Evolutionary conservation across 2,329 filamentous ascomycete genomes (phyloP), one percentile per base, ranked within the genome.

Genomic region (Trichoderma atrobrunneum): DNA sequence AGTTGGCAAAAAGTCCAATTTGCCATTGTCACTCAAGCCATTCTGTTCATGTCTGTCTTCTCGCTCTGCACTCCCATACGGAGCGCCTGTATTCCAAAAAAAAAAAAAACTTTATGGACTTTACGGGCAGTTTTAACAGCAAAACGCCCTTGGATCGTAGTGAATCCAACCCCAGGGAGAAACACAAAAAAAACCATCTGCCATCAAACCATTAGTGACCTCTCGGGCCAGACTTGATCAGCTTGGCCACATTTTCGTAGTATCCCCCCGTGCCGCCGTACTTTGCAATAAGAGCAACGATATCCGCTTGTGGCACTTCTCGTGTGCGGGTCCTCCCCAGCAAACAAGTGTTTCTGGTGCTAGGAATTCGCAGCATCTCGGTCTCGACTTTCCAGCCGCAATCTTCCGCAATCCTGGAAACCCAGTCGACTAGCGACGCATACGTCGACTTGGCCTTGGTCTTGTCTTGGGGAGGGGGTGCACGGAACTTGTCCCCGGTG

Each of bases 311-410:
- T 18, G 16, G 54, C 6, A 84, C 74, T 11, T 83, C 57, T 0
- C 73, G 30, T 5, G 67, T 61, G 26, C 72, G 81, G 57, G 78
- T 81, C 36, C 93, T 87, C 5, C 95, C 95, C 54, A 98, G 79
- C 34, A 99, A 84, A 1, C 91, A 93, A 21, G 91, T 90, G 80
- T 98, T 98, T 74, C 96, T 86, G 51, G 95, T 98, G 80, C 93
- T 97, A 1, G 96, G 96, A 74, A 99, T 98, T 60, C 95, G 87
- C 77, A 99, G 81, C 85, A 96, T 90, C 77, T 97, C 95, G 74
- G 88, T 93, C 81, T 98, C 94, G 1, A 93, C 87, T 6, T 86
- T 82, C 86, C 91, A 97, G 2, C 92, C 93, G 74, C 94, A 89
- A 72, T 92, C 90, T 36, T 85, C 83, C 0, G 92, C 91, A 56